Base-by-base conservation (phyloP, 2,329 filamentous ascomycete species). In the Chaetomiaceae sp. region DNA sequence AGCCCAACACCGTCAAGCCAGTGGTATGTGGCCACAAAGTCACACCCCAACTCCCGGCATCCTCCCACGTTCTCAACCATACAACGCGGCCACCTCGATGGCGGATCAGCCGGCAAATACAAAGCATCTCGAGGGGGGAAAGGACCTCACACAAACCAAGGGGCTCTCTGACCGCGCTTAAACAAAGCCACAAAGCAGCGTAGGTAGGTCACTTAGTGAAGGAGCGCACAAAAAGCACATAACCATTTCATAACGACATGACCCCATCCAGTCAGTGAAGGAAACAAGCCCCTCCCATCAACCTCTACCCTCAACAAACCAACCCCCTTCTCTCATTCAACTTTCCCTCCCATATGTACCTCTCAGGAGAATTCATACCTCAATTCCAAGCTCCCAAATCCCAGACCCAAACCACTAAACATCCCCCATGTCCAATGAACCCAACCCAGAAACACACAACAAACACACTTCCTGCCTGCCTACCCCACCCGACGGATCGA, bases 191-290 rank as follows among this genome's bases (percentile, higher is more conserved):
- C 15, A n/a, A 37, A 22, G 11, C n/a, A 48, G 9, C 27, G 27
- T 4, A 23, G 8, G 12, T 7, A 17, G 27, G 25, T 27, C 5
- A 27, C 25, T n/a, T n/a, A 39, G 11, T 19, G 15, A 38, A 17
- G n/a, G 11, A 42, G 17, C 40, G 17, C 49, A 42, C 3, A 17
- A 20, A 39, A 23, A 23, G 17, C 34, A 53, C 27, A 47, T 40
- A 17, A 36, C 20, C 1, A 40, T 42, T 47, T 53, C 50, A 47
- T 53, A 36, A 53, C 43, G 44, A 37, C 50, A 31, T 47, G 36
- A 31, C 9, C 27, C 43, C 22, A 31, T 22, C 38, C 22, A 37
- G n/a, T 29, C 37, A 25, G 27, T 9, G 9, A n/a, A 6, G 4
- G 8, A 27, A 20, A 12, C 3, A 25, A 25, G 14, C 38, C 38